Conservation (phyloP, 2,329 filamentous ascomycete species). For the Colletotrichum sansevieriae region DNA sequence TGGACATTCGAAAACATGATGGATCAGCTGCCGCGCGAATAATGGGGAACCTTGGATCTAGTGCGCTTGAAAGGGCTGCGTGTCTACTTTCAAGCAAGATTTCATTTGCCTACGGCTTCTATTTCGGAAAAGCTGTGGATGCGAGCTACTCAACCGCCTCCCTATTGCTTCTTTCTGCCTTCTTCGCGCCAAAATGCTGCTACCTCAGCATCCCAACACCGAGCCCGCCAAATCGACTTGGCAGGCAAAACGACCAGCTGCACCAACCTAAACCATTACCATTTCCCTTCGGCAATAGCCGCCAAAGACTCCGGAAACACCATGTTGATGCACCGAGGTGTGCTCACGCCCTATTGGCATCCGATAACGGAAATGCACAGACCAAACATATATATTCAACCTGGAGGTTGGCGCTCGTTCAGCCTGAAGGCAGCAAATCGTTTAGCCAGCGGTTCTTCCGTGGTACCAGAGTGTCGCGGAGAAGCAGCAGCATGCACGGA, state of each 20-base stretch:
- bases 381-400: slow-evolving; percentile 25
- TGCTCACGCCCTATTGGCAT: slow-evolving; percentile 10
- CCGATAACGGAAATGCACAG: slow-evolving; percentile 3
- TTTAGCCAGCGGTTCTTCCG: slow-evolving; percentile 72
- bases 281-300: neutral
- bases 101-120: neutral
- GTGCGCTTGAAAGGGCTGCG: no score
- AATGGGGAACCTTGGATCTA: no score
- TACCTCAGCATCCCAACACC: slow-evolving; percentile 18
- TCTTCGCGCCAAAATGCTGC: slow-evolving; percentile 32
- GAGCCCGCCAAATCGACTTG: slow-evolving; percentile 2
- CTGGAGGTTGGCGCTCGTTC: slow-evolving; percentile 55
- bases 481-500: slow-evolving; percentile 42
- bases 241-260: slow-evolving; percentile 2
- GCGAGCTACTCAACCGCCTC: neutral
- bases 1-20: no score
- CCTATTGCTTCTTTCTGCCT: neutral
- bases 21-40: no score
- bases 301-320: slow-evolving; percentile 3
- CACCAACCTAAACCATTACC: slow-evolving; percentile 1
- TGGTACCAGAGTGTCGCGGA: slow-evolving; percentile 48
- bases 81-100: neutral
- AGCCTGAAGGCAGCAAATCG: slow-evolving; percentile 76
- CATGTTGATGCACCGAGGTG: neutral
- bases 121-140: neutral